Evolutionary conservation across 202 grass and related monocot species (phyloP).

Genomic region (Digitaria exilis): DNA sequence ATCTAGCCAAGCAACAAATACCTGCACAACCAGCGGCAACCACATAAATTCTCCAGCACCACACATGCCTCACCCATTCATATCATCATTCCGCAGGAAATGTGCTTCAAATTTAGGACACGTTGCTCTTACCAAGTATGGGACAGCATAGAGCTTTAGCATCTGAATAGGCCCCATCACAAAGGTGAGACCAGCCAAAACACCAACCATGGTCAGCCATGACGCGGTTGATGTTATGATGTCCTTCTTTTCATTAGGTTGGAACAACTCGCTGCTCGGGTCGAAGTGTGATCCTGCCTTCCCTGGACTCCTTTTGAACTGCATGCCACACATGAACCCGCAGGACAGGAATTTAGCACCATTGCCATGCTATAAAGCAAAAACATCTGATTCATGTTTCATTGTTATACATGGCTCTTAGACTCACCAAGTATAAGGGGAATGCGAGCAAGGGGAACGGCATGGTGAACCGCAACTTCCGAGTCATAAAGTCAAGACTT

Average conservation of each 20-base stretch:
- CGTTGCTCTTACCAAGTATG: conserved; percentile 64
- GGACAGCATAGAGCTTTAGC: conserved; percentile 86
- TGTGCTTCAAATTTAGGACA: neutral
- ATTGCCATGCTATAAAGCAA: neutral
- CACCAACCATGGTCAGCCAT: conserved; percentile 65
- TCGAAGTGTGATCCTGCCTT: conserved; percentile 90
- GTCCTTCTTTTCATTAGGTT: conserved; percentile 81
- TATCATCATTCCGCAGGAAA: conserved; percentile 21
- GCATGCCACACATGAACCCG: conserved; percentile 11
- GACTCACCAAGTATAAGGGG: conserved; percentile 92
- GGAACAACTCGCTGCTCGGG: conserved; percentile 74
- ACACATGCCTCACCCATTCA: conserved; percentile 9
- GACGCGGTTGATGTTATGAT: conserved; percentile 79
- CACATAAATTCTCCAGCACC: conserved; percentile 23
- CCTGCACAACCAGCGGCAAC: conserved; percentile 61
- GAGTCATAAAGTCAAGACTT: conserved; percentile 62
- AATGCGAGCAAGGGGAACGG: conserved; percentile 94
- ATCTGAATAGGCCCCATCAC: conserved; percentile 75
- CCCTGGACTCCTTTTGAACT: conserved; percentile 84
- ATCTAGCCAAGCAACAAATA: conserved; percentile 97
- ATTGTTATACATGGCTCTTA: neutral
- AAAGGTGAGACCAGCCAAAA: conserved; percentile 71
- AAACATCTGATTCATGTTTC: neutral
- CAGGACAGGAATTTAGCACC: conserved; percentile 24
- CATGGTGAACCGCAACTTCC: conserved; percentile 68